Conservation (phyloP, 2,329 filamentous ascomycete genomes). For the Fusarium setosum region DNA sequence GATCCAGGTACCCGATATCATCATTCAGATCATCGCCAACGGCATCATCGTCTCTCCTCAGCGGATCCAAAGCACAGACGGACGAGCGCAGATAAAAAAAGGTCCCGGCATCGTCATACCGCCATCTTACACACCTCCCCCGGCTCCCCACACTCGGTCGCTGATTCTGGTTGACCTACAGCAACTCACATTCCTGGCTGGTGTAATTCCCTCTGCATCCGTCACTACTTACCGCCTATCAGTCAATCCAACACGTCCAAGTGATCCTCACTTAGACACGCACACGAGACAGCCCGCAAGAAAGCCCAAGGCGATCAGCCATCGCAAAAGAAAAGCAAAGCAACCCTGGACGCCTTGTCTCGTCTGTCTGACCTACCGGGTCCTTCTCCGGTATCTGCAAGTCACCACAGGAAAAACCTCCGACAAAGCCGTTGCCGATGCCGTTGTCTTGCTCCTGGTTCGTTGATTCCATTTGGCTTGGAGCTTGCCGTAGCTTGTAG, state of each 20-base stretch:
- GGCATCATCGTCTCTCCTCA: neutral
- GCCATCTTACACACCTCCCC: constrained; percentile 18
- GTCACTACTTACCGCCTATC: neutral
- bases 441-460: neutral
- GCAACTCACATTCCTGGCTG: neutral
- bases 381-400: constrained; percentile 25
- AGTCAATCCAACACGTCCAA: neutral
- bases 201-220: constrained; percentile 20
- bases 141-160: constrained; percentile 29
- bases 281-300: constrained; percentile 7
- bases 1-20: constrained; percentile 6
- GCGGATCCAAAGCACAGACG: constrained; percentile 23
- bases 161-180: constrained; percentile 18
- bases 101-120: constrained; percentile 17
- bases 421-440: constrained; percentile 12
- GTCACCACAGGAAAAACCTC: constrained; percentile 9
- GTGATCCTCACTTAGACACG: neutral
- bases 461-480: constrained; percentile 8
- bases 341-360: constrained; percentile 21
- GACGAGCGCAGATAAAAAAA: neutral
- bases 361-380: constrained; percentile 18
- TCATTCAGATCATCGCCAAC: neutral
- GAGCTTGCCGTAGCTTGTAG: neutral
- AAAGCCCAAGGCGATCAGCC: constrained; percentile 3
- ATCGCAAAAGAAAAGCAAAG: constrained; percentile 14